phyloP scores from a whole-genome alignment of 352 stramenopile species.

The Phytophthora sansomeana region DNA sequence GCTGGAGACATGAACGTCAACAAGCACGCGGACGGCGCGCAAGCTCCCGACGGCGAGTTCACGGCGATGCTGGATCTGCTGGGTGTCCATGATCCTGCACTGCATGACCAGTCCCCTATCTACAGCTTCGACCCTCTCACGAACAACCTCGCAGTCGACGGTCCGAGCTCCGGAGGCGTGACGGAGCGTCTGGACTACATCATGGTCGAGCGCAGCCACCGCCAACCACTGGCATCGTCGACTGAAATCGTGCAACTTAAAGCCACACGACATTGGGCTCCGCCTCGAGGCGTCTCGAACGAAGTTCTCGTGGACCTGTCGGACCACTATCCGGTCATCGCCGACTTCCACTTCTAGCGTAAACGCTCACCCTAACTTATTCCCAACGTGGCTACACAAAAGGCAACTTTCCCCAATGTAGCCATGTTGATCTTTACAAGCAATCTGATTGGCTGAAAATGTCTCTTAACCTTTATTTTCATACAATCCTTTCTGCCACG shows the following conservation, averaged over 20 bases:
- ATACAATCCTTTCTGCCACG: constrained; percentile 31
- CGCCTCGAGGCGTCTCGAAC: constrained; percentile 19
- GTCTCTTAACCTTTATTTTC: neutral
- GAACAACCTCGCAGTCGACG: constrained; percentile 64
- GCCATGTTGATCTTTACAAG: too few species aligned
- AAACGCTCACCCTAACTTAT: constrained; percentile 18
- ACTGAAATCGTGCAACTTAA: constrained; percentile 66
- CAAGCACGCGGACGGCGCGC: constrained; percentile 37
- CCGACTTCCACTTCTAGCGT: constrained; percentile 59
- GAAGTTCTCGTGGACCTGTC: constrained; percentile 65
- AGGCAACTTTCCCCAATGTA: neutral
- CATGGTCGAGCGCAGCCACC: constrained; percentile 46
- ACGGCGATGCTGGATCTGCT: constrained; percentile 57
- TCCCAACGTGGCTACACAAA: constrained; percentile 14
- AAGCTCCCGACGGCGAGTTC: constrained; percentile 44
- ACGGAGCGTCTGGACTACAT: constrained; percentile 76
- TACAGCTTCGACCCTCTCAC: constrained; percentile 76
- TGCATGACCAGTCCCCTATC: constrained; percentile 37
- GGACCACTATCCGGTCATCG: constrained; percentile 74
- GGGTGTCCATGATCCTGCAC: constrained; percentile 40
- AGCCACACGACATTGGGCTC: constrained; percentile 50
- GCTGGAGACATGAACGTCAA: constrained; percentile 76
- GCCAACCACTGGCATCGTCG: constrained; percentile 33
- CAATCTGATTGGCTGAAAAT: constrained; percentile 16
- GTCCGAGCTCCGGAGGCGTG: constrained; percentile 63